A percentile compares a stretch with the other conserved stretches of the same genome.
phyloP scores from a whole-genome alignment of 1,284 basidiomycete species.

The Athelia psychrophila region DNA sequence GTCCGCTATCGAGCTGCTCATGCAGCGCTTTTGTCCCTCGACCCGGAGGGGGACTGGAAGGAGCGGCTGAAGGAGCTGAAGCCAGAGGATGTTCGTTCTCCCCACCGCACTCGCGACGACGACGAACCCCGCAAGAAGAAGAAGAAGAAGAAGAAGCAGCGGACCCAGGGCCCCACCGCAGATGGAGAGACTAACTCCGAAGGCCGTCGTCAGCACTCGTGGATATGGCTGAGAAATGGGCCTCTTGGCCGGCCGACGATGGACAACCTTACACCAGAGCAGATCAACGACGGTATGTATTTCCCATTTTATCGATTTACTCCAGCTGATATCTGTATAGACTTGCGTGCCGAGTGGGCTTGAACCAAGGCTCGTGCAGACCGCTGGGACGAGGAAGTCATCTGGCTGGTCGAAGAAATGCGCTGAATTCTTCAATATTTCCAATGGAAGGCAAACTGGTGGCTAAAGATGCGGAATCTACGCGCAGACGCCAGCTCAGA shows the following conservation, averaged over 20 bases:
- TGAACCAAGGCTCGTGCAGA: neutral
- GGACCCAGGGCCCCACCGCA: too few species aligned
- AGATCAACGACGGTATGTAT: too few species aligned
- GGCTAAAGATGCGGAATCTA: neutral
- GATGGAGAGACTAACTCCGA: too few species aligned
- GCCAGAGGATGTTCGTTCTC: neutral
- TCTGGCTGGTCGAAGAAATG: neutral
- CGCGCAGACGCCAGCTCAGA: neutral
- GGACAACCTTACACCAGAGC: too few species aligned
- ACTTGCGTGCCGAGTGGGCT: neutral
- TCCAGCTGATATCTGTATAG: neutral
- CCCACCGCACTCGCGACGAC: neutral
- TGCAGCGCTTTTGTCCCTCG: neutral
- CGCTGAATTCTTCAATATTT: neutral
- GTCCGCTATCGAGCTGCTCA: neutral
- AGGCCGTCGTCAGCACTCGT: too few species aligned
- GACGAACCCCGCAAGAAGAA: too few species aligned
- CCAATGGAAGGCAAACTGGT: neutral
- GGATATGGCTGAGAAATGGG: too few species aligned
- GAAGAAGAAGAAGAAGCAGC: too few species aligned
- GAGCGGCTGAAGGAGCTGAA: neutral
- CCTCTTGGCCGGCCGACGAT: too few species aligned
- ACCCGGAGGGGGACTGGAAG: neutral
- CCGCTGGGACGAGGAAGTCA: neutral
- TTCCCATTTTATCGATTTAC: neutral